Evolutionary conservation across 805 yeast genomes (phyloP).

Genomic region (Jamesozyma lodderae): DNA sequence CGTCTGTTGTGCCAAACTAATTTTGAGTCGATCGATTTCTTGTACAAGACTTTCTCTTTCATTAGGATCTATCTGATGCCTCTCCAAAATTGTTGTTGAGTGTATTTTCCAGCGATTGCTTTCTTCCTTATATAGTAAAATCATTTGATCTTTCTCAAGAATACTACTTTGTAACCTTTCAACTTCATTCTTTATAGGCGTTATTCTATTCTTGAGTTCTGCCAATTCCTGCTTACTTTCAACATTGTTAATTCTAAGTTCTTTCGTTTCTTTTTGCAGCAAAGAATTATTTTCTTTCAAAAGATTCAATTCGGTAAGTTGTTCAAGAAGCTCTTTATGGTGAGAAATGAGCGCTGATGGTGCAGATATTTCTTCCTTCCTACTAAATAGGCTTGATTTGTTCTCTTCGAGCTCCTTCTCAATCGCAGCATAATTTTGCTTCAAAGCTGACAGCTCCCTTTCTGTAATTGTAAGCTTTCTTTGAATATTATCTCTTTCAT

Average conservation of each 20-base stretch:
- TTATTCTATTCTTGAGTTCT: background rate
- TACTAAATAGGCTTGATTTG: too few relatives aligned
- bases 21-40: slow-evolving; percentile 16
- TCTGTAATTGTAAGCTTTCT: background rate
- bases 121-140: slow-evolving; percentile 9
- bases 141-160: slow-evolving; percentile 19
- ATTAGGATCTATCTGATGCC: slow-evolving; percentile 9
- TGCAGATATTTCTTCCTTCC: background rate
- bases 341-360: background rate
- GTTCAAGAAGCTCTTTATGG: slow-evolving; percentile 1
- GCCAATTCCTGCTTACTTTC: background rate
- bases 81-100: slow-evolving; percentile 16
- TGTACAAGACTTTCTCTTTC: slow-evolving; percentile 16
- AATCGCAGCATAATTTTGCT: background rate
- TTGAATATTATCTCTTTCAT: slow-evolving; percentile 7
- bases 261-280: background rate
- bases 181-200: slow-evolving; percentile 1
- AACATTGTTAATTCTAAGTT: background rate
- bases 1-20: slow-evolving; percentile 14
- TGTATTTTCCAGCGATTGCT: slow-evolving; percentile 16
- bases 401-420: background rate
- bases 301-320: slow-evolving; percentile 3
- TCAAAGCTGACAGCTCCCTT: slow-evolving; percentile 2
- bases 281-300: slow-evolving; percentile 3
- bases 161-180: slow-evolving; percentile 3